A percentile compares a stretch with the other conserved stretches of the same genome.
Conservation (phyloP, 805 yeast species). For the Candida schatavii region DNA sequence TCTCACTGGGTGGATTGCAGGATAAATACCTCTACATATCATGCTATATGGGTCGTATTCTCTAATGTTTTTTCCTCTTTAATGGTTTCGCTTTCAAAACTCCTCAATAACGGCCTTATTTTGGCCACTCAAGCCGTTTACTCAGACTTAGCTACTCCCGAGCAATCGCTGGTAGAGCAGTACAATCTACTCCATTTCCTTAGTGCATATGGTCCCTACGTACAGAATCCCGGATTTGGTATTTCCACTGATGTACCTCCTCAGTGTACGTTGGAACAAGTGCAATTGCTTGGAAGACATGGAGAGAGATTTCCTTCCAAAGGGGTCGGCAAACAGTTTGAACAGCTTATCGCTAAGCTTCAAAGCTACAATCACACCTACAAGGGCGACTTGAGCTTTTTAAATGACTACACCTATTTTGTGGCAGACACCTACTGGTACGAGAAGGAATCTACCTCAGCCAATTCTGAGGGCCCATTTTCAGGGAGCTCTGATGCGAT, state of each 20-base stretch:
- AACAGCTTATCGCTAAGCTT: constrained; percentile 25
- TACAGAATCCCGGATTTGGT: constrained; percentile 51
- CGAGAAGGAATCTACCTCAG: constrained; percentile 48
- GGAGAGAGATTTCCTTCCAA: constrained; percentile 63
- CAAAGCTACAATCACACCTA: constrained; percentile 24
- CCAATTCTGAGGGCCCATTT: constrained; percentile 40
- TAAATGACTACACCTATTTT: constrained; percentile 54
- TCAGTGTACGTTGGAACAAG: constrained; percentile 58
- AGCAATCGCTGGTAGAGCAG: constrained; percentile 41
- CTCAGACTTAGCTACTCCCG: constrained; percentile 36
- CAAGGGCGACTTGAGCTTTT: constrained; percentile 52
- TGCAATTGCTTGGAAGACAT: constrained; percentile 70
- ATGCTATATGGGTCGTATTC: too few relatives aligned
- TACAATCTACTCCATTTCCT: constrained; percentile 48
- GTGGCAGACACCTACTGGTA: constrained; percentile 29
- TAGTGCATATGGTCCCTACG: constrained; percentile 57
- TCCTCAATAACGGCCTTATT: constrained; percentile 27
- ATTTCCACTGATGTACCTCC: constrained; percentile 47
- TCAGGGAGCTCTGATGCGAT: constrained; percentile 44
- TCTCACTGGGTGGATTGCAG: too few relatives aligned
- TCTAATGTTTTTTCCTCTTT: too few relatives aligned
- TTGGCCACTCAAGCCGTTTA: constrained; percentile 24
- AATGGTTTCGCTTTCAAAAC: constrained; percentile 30
- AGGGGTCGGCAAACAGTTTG: constrained; percentile 24
- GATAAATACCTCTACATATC: too few relatives aligned